Base-by-base conservation (phyloP, 805 yeast species). In the Pichia rugopelliculosa region DNA sequence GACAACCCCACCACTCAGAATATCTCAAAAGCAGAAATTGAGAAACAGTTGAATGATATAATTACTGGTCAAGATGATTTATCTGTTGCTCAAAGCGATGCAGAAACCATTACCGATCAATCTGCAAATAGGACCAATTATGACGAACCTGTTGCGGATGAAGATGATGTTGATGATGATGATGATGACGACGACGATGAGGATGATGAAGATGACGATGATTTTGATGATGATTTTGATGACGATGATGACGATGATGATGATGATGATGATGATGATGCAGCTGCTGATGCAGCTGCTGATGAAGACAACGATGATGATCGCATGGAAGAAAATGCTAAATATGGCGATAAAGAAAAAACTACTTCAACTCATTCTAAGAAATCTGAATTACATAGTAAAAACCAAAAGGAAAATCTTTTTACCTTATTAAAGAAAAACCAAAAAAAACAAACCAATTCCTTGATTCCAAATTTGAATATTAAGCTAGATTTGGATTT, bases 71-170 rank as follows among this genome's bases (percentile, higher is more conserved):
- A 37, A 24, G 53, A 26, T 3, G 41, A 45, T 25, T 27, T 36
- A 12, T 36, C 21, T 22, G 23, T 15, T 25, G 11, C 33, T 7
- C 56, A 49, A 42, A 59, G 63, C 46, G 62, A 58, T 46, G 44
- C 61, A 1, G 64, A 59, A 41, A 57, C 59, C 3, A 49, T 56
- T 26, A 47, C 52, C 13, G 61, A 53, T 9, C 43, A 48, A 12
- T 17, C 45, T 4, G 41, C 39, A 15, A 44, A 24, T 44, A 27
- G 33, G 39, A 17, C 9, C 46, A 12, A 10, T 12, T 17, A n/a
- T 36, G 42, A 18, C 3, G 43, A 44, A 6, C 3, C 13, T 22
- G 18, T 12, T 13, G n/a, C 5, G 22, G 18, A 11, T 5, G 53
- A 39, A 26, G 55, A 56, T 44, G 59, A 55, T 38, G 41, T 52